These are phyloP conservation scores for Russula sp. DNA, from an alignment of 768 basidiomycete species.

Conservation along the genomic window DNA sequence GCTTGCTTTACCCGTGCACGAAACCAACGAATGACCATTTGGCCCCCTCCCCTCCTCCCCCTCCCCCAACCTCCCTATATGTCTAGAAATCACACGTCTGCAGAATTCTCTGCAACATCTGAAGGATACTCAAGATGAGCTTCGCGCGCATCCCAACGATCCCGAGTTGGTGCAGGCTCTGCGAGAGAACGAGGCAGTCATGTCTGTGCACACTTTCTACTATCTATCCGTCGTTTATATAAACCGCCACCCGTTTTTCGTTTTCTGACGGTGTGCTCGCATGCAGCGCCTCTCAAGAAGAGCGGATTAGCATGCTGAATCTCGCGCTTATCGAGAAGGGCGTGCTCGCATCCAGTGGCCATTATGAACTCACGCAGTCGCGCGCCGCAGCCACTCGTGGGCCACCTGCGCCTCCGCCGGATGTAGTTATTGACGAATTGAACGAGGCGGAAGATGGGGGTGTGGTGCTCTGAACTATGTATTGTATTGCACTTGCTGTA, in stretches of 20 bases:
- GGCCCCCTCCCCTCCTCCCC: not conserved
- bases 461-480: slow-evolving; percentile 13
- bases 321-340: slow-evolving; percentile 60
- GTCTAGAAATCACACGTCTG: slow-evolving; percentile 65
- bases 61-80: not conserved
- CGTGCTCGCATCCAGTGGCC: slow-evolving; percentile 30
- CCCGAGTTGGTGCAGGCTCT: slow-evolving; percentile 51
- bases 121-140: slow-evolving; percentile 49
- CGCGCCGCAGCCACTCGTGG: not conserved
- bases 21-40: not conserved
- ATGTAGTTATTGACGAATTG: not conserved
- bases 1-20: too few relatives aligned
- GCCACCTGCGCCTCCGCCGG: not conserved
- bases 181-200: slow-evolving; percentile 65
- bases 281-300: slow-evolving; percentile 67
- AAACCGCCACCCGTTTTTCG: not conserved
- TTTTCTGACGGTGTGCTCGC: not conserved
- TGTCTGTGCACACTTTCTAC: slow-evolving; percentile 36
- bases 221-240: slow-evolving; percentile 1
- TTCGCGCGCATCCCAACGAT: slow-evolving; percentile 48
- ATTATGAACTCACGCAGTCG: slow-evolving; percentile 34
- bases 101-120: slow-evolving; percentile 64
- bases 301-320: slow-evolving; percentile 61
- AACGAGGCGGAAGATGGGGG: slow-evolving; percentile 5
- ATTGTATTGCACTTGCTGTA: not conserved